phyloP scores from a whole-genome alignment of 208 protist genomes.

The Histomonas meleagridis region DNA sequence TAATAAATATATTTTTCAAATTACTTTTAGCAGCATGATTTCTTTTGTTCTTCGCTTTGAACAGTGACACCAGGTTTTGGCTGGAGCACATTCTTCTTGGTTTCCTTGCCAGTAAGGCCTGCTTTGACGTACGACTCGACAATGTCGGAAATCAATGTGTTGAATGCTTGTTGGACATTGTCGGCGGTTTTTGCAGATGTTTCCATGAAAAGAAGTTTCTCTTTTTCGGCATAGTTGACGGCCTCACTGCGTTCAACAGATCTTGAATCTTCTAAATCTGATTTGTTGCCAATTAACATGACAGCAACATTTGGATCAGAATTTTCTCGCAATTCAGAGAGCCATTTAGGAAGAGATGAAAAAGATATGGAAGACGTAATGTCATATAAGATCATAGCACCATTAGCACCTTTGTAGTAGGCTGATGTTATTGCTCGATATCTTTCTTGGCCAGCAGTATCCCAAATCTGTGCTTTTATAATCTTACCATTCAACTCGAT shows the following conservation, averaged over 20 bases:
- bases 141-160: too few relatives aligned
- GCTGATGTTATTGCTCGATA: slow-evolving; percentile 35
- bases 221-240: not conserved
- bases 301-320: not conserved
- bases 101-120: too few relatives aligned
- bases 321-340: slow-evolving; percentile 38
- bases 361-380: slow-evolving; percentile 39
- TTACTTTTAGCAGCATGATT: too few relatives aligned
- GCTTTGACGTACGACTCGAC: too few relatives aligned
- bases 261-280: slow-evolving; percentile 36
- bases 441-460: slow-evolving; percentile 43
- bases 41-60: too few relatives aligned
- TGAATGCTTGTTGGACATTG: not conserved
- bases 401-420: slow-evolving; percentile 42
- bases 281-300: slow-evolving; percentile 44
- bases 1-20: too few relatives aligned
- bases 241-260: not conserved
- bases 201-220: not conserved
- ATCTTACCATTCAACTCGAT: not conserved
- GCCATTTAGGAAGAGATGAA: slow-evolving; percentile 35
- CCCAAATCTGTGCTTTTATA: slow-evolving; percentile 28
- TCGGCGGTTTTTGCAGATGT: not conserved
- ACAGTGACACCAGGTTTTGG: too few relatives aligned
- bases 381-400: slow-evolving; percentile 39
- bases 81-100: too few relatives aligned